These are phyloP conservation scores for Candida parachauliodes DNA, from an alignment of 805 yeast species.

Conservation along the genomic window DNA sequence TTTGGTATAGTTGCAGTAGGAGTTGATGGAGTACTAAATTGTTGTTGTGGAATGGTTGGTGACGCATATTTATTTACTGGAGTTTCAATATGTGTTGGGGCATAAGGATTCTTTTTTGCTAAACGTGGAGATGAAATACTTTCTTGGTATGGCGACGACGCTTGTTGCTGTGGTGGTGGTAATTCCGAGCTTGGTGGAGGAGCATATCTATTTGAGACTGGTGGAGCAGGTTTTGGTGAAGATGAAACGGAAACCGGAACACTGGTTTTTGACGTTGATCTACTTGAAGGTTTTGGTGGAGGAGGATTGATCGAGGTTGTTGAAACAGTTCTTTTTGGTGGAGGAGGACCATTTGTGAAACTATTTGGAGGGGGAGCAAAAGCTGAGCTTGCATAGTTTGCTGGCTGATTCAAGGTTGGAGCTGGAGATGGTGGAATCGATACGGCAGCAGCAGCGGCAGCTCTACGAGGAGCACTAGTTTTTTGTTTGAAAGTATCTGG, in stretches of 20 bases:
- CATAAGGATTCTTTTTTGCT: constrained; percentile 11
- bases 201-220: constrained; percentile 29
- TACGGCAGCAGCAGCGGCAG: constrained; percentile 37
- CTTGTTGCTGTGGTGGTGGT: constrained; percentile 3
- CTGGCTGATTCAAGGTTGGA: constrained; percentile 12
- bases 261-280: constrained; percentile 22
- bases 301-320: constrained; percentile 15
- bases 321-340: constrained; percentile 10
- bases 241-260: constrained; percentile 10
- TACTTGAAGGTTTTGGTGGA: constrained; percentile 25
- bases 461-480: constrained; percentile 40
- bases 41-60: constrained; percentile 11
- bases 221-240: constrained; percentile 19
- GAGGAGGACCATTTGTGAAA: constrained; percentile 1
- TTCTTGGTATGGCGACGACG: constrained; percentile 14
- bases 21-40: neutral
- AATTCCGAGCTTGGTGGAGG: constrained; percentile 20
- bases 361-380: constrained; percentile 14
- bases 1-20: constrained; percentile 16
- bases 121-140: constrained; percentile 6
- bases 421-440: constrained; percentile 16
- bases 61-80: constrained; percentile 20
- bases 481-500: constrained; percentile 50
- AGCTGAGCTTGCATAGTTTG: too few relatives aligned
- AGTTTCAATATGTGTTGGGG: constrained; percentile 11